Evolutionary conservation across 768 basidiomycete genomes (phyloP).

Genomic region (Termitomyces sp.): DNA sequence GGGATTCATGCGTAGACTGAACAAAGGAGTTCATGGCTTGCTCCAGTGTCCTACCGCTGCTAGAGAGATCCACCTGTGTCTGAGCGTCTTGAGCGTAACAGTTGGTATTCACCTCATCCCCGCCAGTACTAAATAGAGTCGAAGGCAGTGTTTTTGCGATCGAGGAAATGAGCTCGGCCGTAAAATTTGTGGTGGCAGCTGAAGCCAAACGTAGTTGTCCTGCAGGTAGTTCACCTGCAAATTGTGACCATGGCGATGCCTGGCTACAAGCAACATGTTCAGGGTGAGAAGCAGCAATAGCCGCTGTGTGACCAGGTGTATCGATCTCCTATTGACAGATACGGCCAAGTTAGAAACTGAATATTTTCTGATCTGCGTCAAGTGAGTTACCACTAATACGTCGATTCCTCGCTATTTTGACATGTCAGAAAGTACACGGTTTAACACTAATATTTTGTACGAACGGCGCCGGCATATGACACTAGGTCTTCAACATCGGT

Average conservation of each 20-base stretch:
- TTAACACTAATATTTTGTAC: constrained; percentile 21
- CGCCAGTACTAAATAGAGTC: constrained; percentile 69
- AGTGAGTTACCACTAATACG: constrained; percentile 43
- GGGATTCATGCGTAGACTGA: constrained; percentile 46
- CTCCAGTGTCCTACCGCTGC: constrained; percentile 49
- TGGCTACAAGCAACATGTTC: constrained; percentile 67
- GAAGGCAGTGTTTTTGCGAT: constrained; percentile 51
- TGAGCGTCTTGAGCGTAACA: constrained; percentile 62
- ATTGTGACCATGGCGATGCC: constrained; percentile 51
- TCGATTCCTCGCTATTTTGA: constrained; percentile 60
- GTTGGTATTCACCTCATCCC: constrained; percentile 70
- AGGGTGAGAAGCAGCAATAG: constrained; percentile 60
- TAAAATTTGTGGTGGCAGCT: constrained; percentile 55
- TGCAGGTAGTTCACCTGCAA: constrained; percentile 72
- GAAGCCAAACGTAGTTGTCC: constrained; percentile 78
- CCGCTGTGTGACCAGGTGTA: constrained; percentile 76
- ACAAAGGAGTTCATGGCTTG: constrained; percentile 63
- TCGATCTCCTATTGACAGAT: constrained; percentile 82
- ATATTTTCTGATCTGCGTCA: constrained; percentile 7
- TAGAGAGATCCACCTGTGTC: constrained; percentile 50
- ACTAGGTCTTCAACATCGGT: constrained; percentile 55
- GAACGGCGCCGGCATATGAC: constrained; percentile 58
- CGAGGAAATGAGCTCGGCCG: constrained; percentile 44
- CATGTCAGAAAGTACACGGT: constrained; percentile 6
- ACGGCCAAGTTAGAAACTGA: constrained; percentile 28